Percentiles rank a stretch among this genome's conserved stretches.
phyloP scores from a whole-genome alignment of 208 protist genomes.

The Tritrichomonas musculus region DNA sequence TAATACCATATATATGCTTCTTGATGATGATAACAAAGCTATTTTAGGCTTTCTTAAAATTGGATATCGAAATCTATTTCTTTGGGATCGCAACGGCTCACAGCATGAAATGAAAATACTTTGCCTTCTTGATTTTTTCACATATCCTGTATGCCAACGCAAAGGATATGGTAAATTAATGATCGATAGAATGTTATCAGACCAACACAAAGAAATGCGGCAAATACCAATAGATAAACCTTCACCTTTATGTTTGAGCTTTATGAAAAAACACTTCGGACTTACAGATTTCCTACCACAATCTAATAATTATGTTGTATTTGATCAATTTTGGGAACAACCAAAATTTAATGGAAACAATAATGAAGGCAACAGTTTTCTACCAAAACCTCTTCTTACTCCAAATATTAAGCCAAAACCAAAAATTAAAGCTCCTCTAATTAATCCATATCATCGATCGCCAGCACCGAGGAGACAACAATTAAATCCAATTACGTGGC shows the following conservation, averaged over 20 bases:
- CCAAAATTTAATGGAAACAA: too few relatives aligned
- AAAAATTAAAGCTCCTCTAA: neutral
- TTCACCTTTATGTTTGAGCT: neutral
- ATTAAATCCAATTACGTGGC: neutral
- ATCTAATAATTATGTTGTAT: slow-evolving; percentile 32
- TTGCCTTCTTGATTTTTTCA: neutral
- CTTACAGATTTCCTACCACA: neutral
- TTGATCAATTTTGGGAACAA: slow-evolving; percentile 29
- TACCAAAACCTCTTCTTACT: neutral
- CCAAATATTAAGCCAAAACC: neutral
- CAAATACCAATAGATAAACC: slow-evolving; percentile 5
- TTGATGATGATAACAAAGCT: neutral
- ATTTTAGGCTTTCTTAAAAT: neutral
- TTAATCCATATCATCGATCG: neutral
- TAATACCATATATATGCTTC: neutral
- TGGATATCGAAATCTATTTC: slow-evolving; percentile 17
- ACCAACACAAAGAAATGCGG: neutral
- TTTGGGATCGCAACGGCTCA: neutral
- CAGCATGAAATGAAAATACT: neutral
- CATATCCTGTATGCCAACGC: neutral
- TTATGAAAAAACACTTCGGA: slow-evolving; percentile 31
- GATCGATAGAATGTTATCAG: slow-evolving; percentile 8
- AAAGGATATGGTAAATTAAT: slow-evolving; percentile 9
- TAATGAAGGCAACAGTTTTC: neutral
- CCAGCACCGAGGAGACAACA: neutral